phyloP scores from a whole-genome alignment of 306 rosid species.

The Cicer yamashitae region DNA sequence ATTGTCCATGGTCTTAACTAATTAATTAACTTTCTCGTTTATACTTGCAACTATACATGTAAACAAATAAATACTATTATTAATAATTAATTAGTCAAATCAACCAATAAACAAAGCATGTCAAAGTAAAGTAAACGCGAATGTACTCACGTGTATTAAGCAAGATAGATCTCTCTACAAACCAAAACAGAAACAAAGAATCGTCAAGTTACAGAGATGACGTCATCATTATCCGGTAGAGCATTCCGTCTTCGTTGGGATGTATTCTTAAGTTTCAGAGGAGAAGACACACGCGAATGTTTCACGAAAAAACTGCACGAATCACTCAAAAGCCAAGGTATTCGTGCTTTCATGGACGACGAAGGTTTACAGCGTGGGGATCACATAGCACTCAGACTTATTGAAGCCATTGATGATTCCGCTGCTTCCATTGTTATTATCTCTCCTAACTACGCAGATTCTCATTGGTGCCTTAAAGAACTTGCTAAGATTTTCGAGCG shows the following conservation, averaged over 20 bases:
- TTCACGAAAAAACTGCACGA: slow-evolving; percentile 42
- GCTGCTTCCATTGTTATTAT: slow-evolving; percentile 52
- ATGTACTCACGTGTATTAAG: too few species aligned
- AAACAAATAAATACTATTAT: too few species aligned
- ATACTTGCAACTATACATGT: too few species aligned
- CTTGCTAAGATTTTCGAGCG: slow-evolving; percentile 41
- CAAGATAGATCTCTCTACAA: too few species aligned
- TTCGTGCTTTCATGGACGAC: slow-evolving; percentile 53
- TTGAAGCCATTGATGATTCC: slow-evolving; percentile 48
- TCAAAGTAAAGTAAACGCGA: too few species aligned
- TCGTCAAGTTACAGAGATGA: background rate
- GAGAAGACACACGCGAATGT: slow-evolving; percentile 44
- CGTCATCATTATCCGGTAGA: background rate
- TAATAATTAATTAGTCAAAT: too few species aligned
- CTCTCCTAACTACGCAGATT: slow-evolving; percentile 46
- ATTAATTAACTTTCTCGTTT: too few species aligned
- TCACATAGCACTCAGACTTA: background rate
- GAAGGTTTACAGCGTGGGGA: slow-evolving; percentile 48
- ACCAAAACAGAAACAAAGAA: background rate
- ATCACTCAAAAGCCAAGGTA: background rate
- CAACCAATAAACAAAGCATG: too few species aligned
- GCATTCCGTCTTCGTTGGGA: slow-evolving; percentile 42
- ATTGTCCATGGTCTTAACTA: too few species aligned
- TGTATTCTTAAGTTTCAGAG: slow-evolving; percentile 61
- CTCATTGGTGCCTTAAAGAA: slow-evolving; percentile 55